Conservation (phyloP, 768 basidiomycete species). For the Baorangia bicolor region DNA sequence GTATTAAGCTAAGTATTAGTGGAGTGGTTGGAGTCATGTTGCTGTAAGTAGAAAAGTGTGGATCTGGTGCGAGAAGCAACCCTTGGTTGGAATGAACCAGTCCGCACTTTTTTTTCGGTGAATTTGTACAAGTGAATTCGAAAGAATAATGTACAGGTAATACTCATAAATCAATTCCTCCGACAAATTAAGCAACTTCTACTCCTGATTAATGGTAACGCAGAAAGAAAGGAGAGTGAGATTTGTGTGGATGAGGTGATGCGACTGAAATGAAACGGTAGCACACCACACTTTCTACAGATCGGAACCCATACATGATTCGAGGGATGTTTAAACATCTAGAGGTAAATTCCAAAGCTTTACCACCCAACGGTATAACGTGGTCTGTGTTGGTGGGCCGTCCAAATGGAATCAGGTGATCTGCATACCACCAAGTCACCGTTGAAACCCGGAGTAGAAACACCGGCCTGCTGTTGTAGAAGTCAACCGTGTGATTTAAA, state of each 20-base stretch:
- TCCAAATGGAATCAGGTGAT: not conserved
- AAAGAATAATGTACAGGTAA: too few species aligned
- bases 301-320: not conserved
- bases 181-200: not conserved
- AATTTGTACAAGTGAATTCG: constrained; percentile 1
- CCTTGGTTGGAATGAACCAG: too few species aligned
- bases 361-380: too few species aligned
- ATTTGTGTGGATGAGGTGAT: not conserved
- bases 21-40: too few species aligned
- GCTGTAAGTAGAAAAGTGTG: too few species aligned
- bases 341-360: too few species aligned
- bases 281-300: not conserved
- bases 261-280: constrained; percentile 1
- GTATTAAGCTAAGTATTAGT: not conserved
- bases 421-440: constrained; percentile 8
- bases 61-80: too few species aligned
- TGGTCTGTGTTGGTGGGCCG: not conserved
- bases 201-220: not conserved
- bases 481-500: not conserved
- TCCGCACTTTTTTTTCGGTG: too few species aligned
- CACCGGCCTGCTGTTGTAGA: not conserved
- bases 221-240: not conserved
- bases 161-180: not conserved
- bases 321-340: not conserved
- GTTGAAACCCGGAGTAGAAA: not conserved